A percentile compares a stretch with the other conserved stretches of the same genome.
Evolutionary conservation across 371 early-diverging fungal genomes (phyloP).

Genomic region (Fennellomyces sp.): DNA sequence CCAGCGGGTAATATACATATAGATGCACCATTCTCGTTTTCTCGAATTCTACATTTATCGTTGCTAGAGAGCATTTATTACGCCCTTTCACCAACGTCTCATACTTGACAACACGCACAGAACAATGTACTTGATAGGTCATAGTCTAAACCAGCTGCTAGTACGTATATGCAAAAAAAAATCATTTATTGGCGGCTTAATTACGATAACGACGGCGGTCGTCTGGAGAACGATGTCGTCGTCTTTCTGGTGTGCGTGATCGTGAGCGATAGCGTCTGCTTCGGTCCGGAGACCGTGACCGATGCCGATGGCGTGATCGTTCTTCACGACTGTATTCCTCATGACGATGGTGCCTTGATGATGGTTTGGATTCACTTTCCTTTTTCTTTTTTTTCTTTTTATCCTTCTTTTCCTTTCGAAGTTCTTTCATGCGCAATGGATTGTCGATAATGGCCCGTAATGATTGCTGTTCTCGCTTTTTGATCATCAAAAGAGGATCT

Average conservation of each 20-base stretch:
- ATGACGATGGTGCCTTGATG: background rate
- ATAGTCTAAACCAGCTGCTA: no score
- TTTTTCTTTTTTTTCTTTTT: conserved; percentile 42
- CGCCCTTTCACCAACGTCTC: no score
- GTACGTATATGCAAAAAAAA: no score
- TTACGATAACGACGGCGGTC: conserved; percentile 1
- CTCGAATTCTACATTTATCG: no score
- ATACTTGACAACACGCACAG: no score
- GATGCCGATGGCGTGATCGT: background rate
- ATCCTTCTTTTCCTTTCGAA: conserved; percentile 49
- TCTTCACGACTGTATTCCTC: background rate
- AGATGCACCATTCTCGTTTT: no score
- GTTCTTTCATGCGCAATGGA: conserved; percentile 69
- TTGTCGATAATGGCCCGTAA: conserved; percentile 79
- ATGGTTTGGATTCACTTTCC: background rate
- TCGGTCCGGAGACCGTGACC: background rate
- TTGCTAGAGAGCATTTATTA: no score
- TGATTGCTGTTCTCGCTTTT: conserved; percentile 81
- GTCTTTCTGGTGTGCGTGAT: background rate
- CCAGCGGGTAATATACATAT: no score
- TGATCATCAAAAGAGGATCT: conserved; percentile 91
- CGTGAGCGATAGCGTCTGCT: background rate
- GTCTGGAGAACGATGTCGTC: background rate
- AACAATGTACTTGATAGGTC: no score
- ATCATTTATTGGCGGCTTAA: no score